Evolutionary conservation across 768 basidiomycete genomes (phyloP).

Genomic region (Tremella fuciformis): DNA sequence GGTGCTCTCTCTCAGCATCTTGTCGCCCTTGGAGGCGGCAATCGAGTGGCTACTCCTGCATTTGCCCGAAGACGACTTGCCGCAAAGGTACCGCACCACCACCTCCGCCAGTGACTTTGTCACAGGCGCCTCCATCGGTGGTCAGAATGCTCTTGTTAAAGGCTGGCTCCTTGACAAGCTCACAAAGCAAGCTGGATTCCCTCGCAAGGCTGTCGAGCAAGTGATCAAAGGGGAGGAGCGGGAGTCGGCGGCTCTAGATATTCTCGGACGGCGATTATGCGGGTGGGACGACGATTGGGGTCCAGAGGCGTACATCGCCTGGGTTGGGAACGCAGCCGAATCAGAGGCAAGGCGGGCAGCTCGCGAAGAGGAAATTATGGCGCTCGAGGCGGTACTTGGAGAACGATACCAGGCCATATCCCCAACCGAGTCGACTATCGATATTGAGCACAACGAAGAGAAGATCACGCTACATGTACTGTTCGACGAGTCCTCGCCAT

Average conservation of each 20-base stretch:
- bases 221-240: slow-evolving; percentile 54
- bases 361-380: slow-evolving; percentile 52
- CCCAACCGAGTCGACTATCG: slow-evolving; percentile 37
- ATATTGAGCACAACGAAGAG: slow-evolving; percentile 32
- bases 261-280: slow-evolving; percentile 54
- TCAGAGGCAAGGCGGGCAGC: slow-evolving; percentile 35
- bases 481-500: slow-evolving; percentile 56
- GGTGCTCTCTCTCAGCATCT: slow-evolving; percentile 55
- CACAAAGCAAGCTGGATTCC: slow-evolving; percentile 80
- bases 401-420: slow-evolving; percentile 40
- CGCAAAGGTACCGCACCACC: slow-evolving; percentile 53
- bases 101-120: slow-evolving; percentile 50
- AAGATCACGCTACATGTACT: slow-evolving; percentile 65
- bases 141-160: slow-evolving; percentile 57
- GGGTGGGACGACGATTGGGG: slow-evolving; percentile 52
- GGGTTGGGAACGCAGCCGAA: slow-evolving; percentile 30
- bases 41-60: slow-evolving; percentile 81
- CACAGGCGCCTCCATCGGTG: slow-evolving; percentile 38
- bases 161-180: slow-evolving; percentile 80
- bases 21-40: slow-evolving; percentile 69
- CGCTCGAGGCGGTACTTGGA: slow-evolving; percentile 49
- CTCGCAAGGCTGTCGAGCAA: slow-evolving; percentile 65
- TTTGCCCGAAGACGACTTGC: slow-evolving; percentile 82
- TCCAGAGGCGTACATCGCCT: slow-evolving; percentile 34
- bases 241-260: slow-evolving; percentile 57